Percentiles rank a stretch among this genome's conserved stretches.
Evolutionary conservation across 78 protist genomes (phyloP).

Genomic region (Thecamonas trahens): DNA sequence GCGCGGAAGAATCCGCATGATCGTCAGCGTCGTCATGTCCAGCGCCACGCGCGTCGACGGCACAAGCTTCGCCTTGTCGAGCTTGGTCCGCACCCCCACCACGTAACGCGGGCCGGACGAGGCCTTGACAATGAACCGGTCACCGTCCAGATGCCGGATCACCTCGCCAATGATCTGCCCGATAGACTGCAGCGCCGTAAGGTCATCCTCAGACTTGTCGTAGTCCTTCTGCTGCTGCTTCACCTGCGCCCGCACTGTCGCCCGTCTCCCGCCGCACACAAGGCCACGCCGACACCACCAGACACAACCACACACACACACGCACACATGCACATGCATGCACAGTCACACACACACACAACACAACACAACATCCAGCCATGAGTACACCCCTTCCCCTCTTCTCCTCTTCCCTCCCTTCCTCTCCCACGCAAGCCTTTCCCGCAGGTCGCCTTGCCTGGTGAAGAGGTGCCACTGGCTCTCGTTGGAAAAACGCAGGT

Average conservation of each 20-base stretch:
- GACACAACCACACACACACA: conserved; percentile 14
- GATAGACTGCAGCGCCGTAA: conserved; percentile 93
- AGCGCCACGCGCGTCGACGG: conserved; percentile 96
- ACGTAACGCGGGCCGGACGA: conserved; percentile 97
- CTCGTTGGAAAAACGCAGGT: too few relatives aligned
- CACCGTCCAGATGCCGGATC: conserved; percentile 91
- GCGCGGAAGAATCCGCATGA: conserved; percentile 87
- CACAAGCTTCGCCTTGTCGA: conserved; percentile 69
- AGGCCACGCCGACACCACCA: too few relatives aligned
- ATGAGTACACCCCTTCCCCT: too few relatives aligned
- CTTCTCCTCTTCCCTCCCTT: too few relatives aligned
- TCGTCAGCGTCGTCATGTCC: conserved; percentile 99
- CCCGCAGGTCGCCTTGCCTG: too few relatives aligned
- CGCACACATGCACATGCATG: conserved; percentile 9
- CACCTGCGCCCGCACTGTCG: conserved; percentile 30
- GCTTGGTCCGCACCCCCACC: conserved; percentile 78
- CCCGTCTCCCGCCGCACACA: too few relatives aligned
- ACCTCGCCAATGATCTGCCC: conserved; percentile 99
- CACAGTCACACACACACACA: conserved; percentile 13
- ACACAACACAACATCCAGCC: neutral
- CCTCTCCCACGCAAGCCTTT: too few relatives aligned
- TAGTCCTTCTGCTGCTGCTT: conserved; percentile 47
- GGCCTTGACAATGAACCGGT: conserved; percentile 94
- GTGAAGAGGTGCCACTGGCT: too few relatives aligned
- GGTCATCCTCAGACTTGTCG: conserved; percentile 90